Conservation (phyloP, 2,329 filamentous ascomycete genomes). For the Arthrinium puccinioides region DNA sequence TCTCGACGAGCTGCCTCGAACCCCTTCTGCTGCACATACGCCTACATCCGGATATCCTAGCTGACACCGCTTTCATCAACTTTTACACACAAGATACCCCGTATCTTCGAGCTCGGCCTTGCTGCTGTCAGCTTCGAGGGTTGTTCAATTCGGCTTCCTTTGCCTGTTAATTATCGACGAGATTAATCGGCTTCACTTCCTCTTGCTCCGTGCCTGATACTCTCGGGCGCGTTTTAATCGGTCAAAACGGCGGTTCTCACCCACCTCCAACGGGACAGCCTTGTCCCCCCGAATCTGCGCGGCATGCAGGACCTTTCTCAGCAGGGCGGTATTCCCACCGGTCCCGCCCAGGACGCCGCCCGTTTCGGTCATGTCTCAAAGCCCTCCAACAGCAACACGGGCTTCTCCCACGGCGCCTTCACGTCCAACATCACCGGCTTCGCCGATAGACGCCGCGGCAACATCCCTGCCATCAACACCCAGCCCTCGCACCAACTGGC, state of each 20-base stretch:
- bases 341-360: conserved; percentile 44
- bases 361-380: conserved; percentile 73
- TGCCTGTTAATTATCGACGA: too few relatives aligned
- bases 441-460: conserved; percentile 74
- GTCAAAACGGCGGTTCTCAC: conserved; percentile 79
- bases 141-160: too few relatives aligned
- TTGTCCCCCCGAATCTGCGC: conserved; percentile 80
- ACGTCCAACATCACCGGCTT: conserved; percentile 81
- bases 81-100: too few relatives aligned
- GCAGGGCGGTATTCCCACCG: conserved; percentile 50
- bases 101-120: too few relatives aligned
- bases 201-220: conserved; percentile 28
- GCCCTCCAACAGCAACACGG: conserved; percentile 75
- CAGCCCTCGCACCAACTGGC: conserved; percentile 43
- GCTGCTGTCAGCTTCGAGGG: too few relatives aligned
- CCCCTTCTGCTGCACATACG: too few relatives aligned
- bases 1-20: too few relatives aligned
- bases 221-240: conserved; percentile 48
- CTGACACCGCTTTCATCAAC: too few relatives aligned
- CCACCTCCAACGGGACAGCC: conserved; percentile 71
- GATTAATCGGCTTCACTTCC: too few relatives aligned
- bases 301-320: conserved; percentile 82
- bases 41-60: too few relatives aligned
- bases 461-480: conserved; percentile 91
- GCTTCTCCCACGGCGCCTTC: conserved; percentile 90